Evolutionary conservation across 2,329 filamentous ascomycete species (phyloP).

Genomic region (Cadophora gregata): DNA sequence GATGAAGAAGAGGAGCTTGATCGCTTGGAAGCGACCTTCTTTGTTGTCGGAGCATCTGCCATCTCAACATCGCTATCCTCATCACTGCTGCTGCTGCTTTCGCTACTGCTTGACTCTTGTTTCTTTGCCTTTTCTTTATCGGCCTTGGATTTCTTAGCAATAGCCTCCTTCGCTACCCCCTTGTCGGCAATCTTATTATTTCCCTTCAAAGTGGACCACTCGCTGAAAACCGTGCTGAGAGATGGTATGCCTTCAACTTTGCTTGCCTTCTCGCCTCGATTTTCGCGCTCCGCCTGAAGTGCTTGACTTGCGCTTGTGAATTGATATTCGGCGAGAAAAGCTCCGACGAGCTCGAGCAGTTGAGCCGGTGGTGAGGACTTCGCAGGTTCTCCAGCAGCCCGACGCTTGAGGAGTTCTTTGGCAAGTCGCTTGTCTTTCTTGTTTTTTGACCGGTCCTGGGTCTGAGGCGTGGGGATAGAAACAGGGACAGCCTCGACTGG

Average conservation of each 20-base stretch:
- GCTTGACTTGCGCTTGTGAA: constrained; percentile 65
- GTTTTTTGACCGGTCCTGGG: constrained; percentile 31
- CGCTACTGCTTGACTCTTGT: constrained; percentile 46
- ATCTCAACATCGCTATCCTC: constrained; percentile 45
- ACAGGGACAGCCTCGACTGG: constrained; percentile 19
- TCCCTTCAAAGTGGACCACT: constrained; percentile 46
- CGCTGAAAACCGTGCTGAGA: constrained; percentile 46
- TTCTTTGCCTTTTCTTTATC: constrained; percentile 42
- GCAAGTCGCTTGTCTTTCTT: constrained; percentile 42
- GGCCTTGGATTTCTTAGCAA: constrained; percentile 33
- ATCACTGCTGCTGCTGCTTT: constrained; percentile 42
- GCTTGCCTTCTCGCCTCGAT: constrained; percentile 45
- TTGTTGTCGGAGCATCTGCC: constrained; percentile 41
- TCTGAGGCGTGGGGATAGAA: constrained; percentile 26
- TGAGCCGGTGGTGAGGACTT: constrained; percentile 58
- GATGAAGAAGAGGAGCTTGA: constrained; percentile 47
- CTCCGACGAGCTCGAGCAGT: constrained; percentile 69
- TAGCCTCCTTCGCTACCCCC: constrained; percentile 21
- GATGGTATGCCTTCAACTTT: constrained; percentile 52
- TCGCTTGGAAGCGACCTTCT: constrained; percentile 42
- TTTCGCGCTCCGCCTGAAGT: constrained; percentile 66
- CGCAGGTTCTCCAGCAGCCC: constrained; percentile 34
- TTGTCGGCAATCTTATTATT: constrained; percentile 22
- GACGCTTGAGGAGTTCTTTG: constrained; percentile 40
- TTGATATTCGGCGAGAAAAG: constrained; percentile 70